phyloP scores from a whole-genome alignment of 371 early-diverging fungal species.

The Lichtheimia ornata region DNA sequence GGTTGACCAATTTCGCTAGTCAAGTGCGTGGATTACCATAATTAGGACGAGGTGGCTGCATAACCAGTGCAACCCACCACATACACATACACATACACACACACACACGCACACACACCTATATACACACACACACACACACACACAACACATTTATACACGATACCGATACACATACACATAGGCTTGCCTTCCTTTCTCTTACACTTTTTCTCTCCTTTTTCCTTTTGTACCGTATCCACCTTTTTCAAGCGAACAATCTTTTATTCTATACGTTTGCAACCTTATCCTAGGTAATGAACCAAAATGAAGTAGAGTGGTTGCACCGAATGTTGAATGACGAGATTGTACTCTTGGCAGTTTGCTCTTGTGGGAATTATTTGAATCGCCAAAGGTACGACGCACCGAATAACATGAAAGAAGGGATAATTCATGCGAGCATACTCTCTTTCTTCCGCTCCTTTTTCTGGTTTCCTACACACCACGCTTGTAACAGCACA shows the following conservation, averaged over 20 bases:
- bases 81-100: neutral
- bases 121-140: neutral
- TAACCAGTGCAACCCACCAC: neutral
- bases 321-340: too few species aligned
- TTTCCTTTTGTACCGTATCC: neutral
- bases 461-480: too few species aligned
- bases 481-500: too few species aligned
- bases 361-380: too few species aligned
- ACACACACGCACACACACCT: neutral
- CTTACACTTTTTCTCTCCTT: constrained; percentile 1
- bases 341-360: too few species aligned
- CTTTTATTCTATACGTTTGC: too few species aligned
- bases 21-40: neutral
- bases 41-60: neutral
- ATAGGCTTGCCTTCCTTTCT: neutral
- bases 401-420: too few species aligned
- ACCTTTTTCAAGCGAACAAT: neutral
- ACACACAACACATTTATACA: neutral
- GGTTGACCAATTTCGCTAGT: constrained; percentile 3
- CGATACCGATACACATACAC: neutral
- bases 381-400: constrained; percentile 1
- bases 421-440: too few species aligned
- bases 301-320: too few species aligned
- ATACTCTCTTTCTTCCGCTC: too few species aligned
- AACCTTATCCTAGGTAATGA: too few species aligned